Conservation (phyloP, 805 yeast genomes). For the Cyberlindnera euphorbiae region DNA sequence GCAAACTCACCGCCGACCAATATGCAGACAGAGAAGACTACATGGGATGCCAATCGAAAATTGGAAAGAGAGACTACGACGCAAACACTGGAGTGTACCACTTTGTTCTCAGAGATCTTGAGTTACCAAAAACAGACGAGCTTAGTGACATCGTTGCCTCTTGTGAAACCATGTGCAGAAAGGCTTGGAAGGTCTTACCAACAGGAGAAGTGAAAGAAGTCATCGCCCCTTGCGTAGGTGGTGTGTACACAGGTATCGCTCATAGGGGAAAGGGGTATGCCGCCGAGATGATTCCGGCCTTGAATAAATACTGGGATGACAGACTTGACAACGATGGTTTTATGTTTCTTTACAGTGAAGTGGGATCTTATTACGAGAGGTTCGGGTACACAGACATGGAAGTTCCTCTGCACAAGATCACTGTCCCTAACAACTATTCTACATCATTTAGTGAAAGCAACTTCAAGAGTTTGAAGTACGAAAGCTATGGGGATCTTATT, state of each 20-base stretch:
- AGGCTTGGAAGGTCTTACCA: conserved; percentile 29
- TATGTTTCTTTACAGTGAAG: conserved; percentile 62
- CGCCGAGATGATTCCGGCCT: conserved; percentile 35
- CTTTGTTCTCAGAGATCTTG: conserved; percentile 29
- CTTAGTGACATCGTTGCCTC: conserved; percentile 32
- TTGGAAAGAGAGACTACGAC: conserved; percentile 20
- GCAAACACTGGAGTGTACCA: conserved; percentile 31
- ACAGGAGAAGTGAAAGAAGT: conserved; percentile 27
- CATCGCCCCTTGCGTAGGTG: conserved; percentile 45
- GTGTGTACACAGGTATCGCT: conserved; percentile 48
- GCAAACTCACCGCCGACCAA: conserved; percentile 29
- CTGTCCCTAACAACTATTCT: conserved; percentile 14
- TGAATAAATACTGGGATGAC: conserved; percentile 33
- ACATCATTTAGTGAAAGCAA: conserved; percentile 2
- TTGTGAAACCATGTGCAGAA: conserved; percentile 37
- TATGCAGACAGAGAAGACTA: conserved; percentile 34
- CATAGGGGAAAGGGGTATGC: conserved; percentile 57
- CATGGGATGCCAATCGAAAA: conserved; percentile 26
- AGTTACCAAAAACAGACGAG: conserved; percentile 18
- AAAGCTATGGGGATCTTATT: conserved; percentile 29
- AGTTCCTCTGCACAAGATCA: conserved; percentile 32
- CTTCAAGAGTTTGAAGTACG: conserved; percentile 25
- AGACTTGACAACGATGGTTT: conserved; percentile 30
- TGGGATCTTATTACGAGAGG: conserved; percentile 59
- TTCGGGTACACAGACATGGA: conserved; percentile 53